These are phyloP conservation scores for Paracorniculantispora psalliotae DNA, from an alignment of 2,329 filamentous ascomycete species.

Conservation along the genomic window DNA sequence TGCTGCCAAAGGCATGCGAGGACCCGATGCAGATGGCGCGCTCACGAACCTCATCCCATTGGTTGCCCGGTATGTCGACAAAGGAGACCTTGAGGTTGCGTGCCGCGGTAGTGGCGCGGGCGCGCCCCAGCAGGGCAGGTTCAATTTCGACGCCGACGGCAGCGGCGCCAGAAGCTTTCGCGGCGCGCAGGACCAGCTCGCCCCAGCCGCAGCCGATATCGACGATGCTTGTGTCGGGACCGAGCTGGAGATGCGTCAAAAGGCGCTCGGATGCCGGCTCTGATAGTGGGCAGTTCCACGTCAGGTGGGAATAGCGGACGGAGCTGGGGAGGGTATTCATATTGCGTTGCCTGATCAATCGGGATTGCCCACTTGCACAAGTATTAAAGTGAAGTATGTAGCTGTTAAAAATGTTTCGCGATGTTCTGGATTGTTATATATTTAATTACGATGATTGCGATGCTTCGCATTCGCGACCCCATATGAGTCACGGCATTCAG, in stretches of 20 bases:
- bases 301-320: not conserved
- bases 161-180: not conserved
- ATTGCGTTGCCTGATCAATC: not conserved
- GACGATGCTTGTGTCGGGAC: not conserved
- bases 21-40: constrained; percentile 18
- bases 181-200: constrained; percentile 15
- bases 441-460: too few relatives aligned
- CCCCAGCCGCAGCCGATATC: constrained; percentile 19
- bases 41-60: not conserved
- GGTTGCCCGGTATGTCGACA: not conserved
- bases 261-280: not conserved
- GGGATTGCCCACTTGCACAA: too few relatives aligned
- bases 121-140: constrained; percentile 6
- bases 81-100: not conserved
- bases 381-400: too few relatives aligned
- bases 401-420: too few relatives aligned
- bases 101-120: not conserved
- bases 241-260: not conserved
- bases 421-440: too few relatives aligned
- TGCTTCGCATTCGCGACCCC: too few relatives aligned
- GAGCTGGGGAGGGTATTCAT: not conserved
- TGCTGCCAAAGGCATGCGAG: constrained; percentile 16
- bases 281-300: constrained; percentile 10
- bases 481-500: not conserved
- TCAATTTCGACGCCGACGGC: constrained; percentile 16